Evolutionary conservation across 805 yeast species (phyloP).

Genomic region (Candida sonorensis): DNA sequence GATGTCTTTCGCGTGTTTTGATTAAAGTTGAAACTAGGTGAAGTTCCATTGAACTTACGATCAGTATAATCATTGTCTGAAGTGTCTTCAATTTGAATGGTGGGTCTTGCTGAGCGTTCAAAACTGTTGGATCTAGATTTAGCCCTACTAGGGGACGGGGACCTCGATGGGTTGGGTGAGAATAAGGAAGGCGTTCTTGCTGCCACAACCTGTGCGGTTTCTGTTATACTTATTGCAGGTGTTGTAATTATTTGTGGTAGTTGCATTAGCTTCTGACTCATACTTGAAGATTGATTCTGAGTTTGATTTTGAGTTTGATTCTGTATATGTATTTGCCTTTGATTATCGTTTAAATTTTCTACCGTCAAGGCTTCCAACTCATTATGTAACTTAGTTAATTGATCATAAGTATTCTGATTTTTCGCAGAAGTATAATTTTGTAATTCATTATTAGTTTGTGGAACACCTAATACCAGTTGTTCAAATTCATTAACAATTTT

Average conservation of each 20-base stretch:
- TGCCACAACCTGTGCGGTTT: conserved; percentile 34
- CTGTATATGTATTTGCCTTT: too few relatives aligned
- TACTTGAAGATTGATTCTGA: too few relatives aligned
- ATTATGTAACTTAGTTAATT: too few relatives aligned
- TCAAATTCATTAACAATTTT: too few relatives aligned
- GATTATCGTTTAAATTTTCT: too few relatives aligned
- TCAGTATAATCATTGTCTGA: conserved; percentile 2
- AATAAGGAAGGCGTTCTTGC: conserved; percentile 51
- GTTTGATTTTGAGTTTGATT: too few relatives aligned
- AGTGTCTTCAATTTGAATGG: conserved; percentile 21
- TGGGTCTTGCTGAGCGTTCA: conserved; percentile 8
- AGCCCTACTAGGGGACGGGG: conserved; percentile 29
- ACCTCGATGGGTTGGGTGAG: conserved; percentile 35
- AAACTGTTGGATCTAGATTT: conserved; percentile 27
- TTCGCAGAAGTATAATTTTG: too few relatives aligned
- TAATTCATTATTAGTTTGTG: too few relatives aligned
- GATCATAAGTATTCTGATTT: too few relatives aligned
- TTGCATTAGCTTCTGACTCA: background rate
- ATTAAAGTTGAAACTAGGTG: conserved; percentile 7
- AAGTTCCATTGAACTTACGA: background rate
- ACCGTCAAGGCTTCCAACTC: too few relatives aligned
- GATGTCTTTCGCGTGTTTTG: conserved; percentile 1
- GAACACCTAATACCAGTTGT: too few relatives aligned
- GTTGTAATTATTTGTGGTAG: background rate
- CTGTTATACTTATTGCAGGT: conserved; percentile 16